These are phyloP conservation scores for Backusella macrospora DNA, from an alignment of 192 early-diverging fungal species.

Conservation along the genomic window DNA sequence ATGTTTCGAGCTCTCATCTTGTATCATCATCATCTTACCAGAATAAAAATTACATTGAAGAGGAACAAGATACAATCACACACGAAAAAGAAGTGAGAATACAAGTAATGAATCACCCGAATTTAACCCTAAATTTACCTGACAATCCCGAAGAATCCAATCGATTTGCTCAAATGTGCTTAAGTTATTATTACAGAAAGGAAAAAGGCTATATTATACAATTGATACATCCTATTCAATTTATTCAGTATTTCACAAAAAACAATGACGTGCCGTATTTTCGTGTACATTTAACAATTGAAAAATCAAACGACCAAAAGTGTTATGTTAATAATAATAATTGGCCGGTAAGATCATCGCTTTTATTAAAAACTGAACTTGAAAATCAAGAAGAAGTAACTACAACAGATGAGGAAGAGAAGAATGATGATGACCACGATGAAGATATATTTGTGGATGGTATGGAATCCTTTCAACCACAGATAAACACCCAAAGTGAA, in stretches of 20 bases:
- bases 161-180: slow-evolving; percentile 15
- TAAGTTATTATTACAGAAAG: neutral
- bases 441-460: slow-evolving; percentile 21
- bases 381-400: neutral
- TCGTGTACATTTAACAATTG: neutral
- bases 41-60: neutral
- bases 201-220: slow-evolving; percentile 4
- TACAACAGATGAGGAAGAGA: neutral
- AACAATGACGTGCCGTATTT: neutral
- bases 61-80: neutral
- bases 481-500: neutral
- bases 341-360: slow-evolving; percentile 15
- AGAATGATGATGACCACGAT: neutral
- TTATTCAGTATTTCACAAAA: slow-evolving; percentile 15
- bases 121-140: neutral
- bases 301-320: neutral
- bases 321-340: slow-evolving; percentile 13
- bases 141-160: neutral
- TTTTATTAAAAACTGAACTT: neutral
- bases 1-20: slow-evolving; percentile 3
- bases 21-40: neutral
- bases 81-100: slow-evolving; percentile 5
- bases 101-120: neutral
- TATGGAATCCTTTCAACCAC: slow-evolving; percentile 1
- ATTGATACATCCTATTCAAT: slow-evolving; percentile 11